phyloP scores from a whole-genome alignment of 306 rosid species.

The Boehmeria nivea region DNA sequence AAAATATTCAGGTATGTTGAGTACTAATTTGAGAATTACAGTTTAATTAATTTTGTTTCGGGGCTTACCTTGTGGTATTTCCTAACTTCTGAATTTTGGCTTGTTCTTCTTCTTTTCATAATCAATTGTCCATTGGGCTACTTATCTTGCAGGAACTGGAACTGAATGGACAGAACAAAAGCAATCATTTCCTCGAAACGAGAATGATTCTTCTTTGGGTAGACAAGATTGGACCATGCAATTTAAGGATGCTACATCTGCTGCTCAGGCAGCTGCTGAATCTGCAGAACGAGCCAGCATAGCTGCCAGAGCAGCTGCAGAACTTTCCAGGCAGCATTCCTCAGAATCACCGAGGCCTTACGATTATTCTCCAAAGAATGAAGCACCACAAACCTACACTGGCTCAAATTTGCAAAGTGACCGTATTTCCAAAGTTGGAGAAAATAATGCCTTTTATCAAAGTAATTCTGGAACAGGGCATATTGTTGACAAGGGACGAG shows the following conservation, averaged over 20 bases:
- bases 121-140: conserved; percentile 15
- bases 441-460: conserved; percentile 18
- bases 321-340: conserved; percentile 70
- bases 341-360: conserved; percentile 36
- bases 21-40: background rate
- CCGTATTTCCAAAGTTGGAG: conserved; percentile 33
- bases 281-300: conserved; percentile 86
- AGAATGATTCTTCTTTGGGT: conserved; percentile 28
- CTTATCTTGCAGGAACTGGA: conserved; percentile 35
- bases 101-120: background rate
- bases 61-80: background rate
- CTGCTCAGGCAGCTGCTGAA: conserved; percentile 97
- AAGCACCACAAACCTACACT: conserved; percentile 28
- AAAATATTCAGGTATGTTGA: conserved; percentile 51
- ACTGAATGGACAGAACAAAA: conserved; percentile 30
- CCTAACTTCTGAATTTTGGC: background rate
- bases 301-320: conserved; percentile 99
- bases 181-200: conserved; percentile 40
- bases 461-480: conserved; percentile 22
- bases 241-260: conserved; percentile 91
- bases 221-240: conserved; percentile 61
- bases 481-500: too few relatives aligned
- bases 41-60: too few relatives aligned
- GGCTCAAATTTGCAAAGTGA: conserved; percentile 25
- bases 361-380: conserved; percentile 25